Evolutionary conservation across 2,329 filamentous ascomycete species (phyloP).

Genomic region (Talaromyces verruculosus): DNA sequence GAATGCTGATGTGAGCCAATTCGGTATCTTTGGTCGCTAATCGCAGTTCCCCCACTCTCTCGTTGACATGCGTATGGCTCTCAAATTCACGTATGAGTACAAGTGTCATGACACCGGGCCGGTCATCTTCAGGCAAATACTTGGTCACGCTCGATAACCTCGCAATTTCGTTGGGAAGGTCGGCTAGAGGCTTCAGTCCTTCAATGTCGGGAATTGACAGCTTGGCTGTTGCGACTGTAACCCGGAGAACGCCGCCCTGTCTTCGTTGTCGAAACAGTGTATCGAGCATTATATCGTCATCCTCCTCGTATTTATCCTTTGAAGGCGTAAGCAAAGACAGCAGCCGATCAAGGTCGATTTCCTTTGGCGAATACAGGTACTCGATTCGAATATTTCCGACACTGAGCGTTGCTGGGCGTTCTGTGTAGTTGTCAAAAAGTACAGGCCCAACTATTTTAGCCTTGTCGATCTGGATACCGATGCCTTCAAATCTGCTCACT

Average conservation of each 20-base stretch:
- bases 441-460: conserved; percentile 74
- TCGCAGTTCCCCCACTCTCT: conserved; percentile 65
- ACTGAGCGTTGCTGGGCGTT: conserved; percentile 61
- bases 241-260: conserved; percentile 78
- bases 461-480: conserved; percentile 72
- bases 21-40: conserved; percentile 64
- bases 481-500: conserved; percentile 69
- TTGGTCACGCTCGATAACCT: conserved; percentile 86
- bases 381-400: conserved; percentile 68
- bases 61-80: conserved; percentile 62
- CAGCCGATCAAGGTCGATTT: conserved; percentile 77
- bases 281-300: conserved; percentile 93
- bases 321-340: conserved; percentile 87
- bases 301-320: conserved; percentile 81
- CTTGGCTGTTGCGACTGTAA: conserved; percentile 65
- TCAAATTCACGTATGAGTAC: conserved; percentile 64
- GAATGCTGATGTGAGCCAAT: conserved; percentile 77
- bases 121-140: conserved; percentile 92
- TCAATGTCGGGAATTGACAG: conserved; percentile 62
- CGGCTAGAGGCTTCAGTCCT: conserved; percentile 66
- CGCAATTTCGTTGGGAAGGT: conserved; percentile 73
- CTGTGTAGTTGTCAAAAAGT: conserved; percentile 47
- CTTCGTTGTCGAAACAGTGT: conserved; percentile 81
- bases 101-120: conserved; percentile 81
- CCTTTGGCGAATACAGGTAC: conserved; percentile 70